Conservation (phyloP, 2,329 filamentous ascomycete species). For the Clathrospora elynae region DNA sequence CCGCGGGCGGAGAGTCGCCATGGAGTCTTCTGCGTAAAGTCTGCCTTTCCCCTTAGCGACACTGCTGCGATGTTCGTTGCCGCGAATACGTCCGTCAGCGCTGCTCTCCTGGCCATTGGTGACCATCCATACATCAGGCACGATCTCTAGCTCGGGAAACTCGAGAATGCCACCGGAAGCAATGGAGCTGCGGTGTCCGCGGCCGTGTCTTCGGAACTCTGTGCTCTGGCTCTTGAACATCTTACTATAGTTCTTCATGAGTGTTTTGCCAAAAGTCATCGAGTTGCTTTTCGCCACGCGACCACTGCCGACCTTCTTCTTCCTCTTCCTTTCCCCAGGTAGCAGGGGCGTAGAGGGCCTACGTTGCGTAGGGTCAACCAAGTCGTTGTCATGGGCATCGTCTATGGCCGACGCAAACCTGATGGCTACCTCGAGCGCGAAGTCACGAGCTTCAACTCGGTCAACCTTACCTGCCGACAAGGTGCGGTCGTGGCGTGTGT, state of each 20-base stretch:
- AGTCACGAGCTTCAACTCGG: constrained; percentile 50
- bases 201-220: constrained; percentile 47
- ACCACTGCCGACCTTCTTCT: constrained; percentile 66
- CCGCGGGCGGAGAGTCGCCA: constrained; percentile 32
- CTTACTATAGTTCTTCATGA: constrained; percentile 53
- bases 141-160: constrained; percentile 55
- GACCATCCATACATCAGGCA: constrained; percentile 47
- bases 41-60: constrained; percentile 17
- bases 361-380: constrained; percentile 34
- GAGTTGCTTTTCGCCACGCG: constrained; percentile 66
- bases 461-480: constrained; percentile 49
- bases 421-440: constrained; percentile 46
- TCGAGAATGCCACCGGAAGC: constrained; percentile 51
- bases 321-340: constrained; percentile 38
- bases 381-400: constrained; percentile 24
- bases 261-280: constrained; percentile 49
- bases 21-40: constrained; percentile 26
- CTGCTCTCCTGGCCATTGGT: constrained; percentile 13
- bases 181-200: constrained; percentile 53
- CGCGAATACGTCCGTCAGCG: neutral
- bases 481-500: constrained; percentile 51
- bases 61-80: constrained; percentile 7
- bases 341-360: constrained; percentile 24
- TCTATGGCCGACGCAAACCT: constrained; percentile 27
- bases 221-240: constrained; percentile 50